Conservation (phyloP, 345 rosid genomes). For the Rhodamnia argentea region DNA sequence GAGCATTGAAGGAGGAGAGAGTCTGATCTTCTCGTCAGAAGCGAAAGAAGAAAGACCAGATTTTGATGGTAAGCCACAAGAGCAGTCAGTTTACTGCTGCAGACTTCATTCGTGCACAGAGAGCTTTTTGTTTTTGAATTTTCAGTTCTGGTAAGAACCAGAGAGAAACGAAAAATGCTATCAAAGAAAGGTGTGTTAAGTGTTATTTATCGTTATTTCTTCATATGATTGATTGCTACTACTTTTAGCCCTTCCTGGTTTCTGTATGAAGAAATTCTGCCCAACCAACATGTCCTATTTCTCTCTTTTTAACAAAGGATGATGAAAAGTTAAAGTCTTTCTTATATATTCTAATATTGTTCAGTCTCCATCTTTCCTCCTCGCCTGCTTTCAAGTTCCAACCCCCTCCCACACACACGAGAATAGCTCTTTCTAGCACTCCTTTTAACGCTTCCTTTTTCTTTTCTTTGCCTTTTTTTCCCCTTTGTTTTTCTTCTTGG, state of each 20-base stretch:
- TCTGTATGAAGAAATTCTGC: slow-evolving; percentile 31
- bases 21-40: background rate
- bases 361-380: background rate
- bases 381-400: slow-evolving; percentile 16
- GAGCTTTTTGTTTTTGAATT: background rate
- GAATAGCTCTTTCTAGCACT: slow-evolving; percentile 31
- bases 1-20: background rate
- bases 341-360: background rate
- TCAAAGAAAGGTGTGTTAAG: background rate
- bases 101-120: background rate
- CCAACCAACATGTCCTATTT: slow-evolving; percentile 2
- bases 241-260: background rate
- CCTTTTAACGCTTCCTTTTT: slow-evolving; percentile 12
- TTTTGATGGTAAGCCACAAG: background rate
- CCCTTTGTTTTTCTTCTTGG: slow-evolving; percentile 7
- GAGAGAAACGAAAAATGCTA: background rate
- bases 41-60: background rate
- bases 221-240: background rate
- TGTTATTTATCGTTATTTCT: background rate
- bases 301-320: slow-evolving; percentile 1
- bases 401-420: background rate
- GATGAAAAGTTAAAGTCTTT: background rate
- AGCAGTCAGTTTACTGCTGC: background rate
- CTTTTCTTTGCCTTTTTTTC: slow-evolving; percentile 1
- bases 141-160: background rate